These are phyloP conservation scores for Saccharomyces kudriavzevii DNA, from an alignment of 805 yeast species.

Conservation along the genomic window DNA sequence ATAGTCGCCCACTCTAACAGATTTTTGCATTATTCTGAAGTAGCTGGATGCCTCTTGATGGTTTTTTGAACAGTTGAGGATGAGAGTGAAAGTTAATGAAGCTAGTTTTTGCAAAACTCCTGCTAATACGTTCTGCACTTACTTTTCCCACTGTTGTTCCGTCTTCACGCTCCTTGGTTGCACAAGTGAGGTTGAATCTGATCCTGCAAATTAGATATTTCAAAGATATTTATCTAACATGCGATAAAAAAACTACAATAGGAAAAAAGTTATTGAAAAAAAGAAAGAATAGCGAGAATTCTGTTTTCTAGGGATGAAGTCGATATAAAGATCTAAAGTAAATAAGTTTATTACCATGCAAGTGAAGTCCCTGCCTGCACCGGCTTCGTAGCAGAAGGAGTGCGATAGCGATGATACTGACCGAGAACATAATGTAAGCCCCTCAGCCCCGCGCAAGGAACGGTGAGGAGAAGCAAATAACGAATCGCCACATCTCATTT, in stretches of 20 bases:
- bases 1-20: slow-evolving; percentile 26
- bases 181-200: background rate
- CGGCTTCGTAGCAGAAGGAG: background rate
- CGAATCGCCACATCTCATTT: background rate
- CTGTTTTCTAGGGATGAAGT: background rate
- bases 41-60: background rate
- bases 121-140: background rate
- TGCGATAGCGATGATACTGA: background rate
- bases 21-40: slow-evolving; percentile 15
- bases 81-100: background rate
- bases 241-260: background rate
- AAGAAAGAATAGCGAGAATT: background rate
- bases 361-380: background rate
- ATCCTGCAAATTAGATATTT: background rate
- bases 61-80: background rate
- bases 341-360: background rate
- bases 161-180: background rate
- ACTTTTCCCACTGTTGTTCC: background rate
- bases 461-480: background rate
- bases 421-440: background rate
- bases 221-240: background rate
- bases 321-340: background rate
- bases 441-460: background rate
- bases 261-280: background rate
- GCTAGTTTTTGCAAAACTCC: background rate